A percentile compares a stretch with the other conserved stretches of the same genome.
phyloP scores from a whole-genome alignment of 352 stramenopile genomes.

The Detonula confervacea region DNA sequence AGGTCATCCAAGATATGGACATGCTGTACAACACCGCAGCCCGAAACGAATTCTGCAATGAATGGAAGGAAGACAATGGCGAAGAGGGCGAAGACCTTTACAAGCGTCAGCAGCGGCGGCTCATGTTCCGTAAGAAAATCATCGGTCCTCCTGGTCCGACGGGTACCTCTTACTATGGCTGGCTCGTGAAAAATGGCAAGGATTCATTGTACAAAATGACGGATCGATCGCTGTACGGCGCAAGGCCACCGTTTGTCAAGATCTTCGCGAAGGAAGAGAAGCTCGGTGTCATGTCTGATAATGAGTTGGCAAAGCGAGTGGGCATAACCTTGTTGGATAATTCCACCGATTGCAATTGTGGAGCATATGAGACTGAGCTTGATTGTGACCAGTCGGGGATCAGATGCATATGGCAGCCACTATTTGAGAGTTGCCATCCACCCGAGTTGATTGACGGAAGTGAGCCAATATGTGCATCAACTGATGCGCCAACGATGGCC shows the following conservation, averaged over 20 bases:
- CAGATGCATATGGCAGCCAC: conserved; percentile 57
- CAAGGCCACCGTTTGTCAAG: conserved; percentile 61
- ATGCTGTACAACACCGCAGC: conserved; percentile 64
- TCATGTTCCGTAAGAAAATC: conserved; percentile 64
- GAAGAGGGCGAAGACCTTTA: conserved; percentile 69
- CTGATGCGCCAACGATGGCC: conserved; percentile 57
- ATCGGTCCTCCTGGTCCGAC: conserved; percentile 62
- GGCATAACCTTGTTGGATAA: conserved; percentile 56
- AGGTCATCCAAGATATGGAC: conserved; percentile 61
- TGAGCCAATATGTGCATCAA: conserved; percentile 58
- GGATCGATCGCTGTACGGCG: conserved; percentile 63
- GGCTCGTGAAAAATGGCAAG: conserved; percentile 49
- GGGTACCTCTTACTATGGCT: conserved; percentile 61
- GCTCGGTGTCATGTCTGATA: conserved; percentile 65
- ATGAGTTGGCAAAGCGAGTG: conserved; percentile 53
- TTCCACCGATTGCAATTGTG: conserved; percentile 66
- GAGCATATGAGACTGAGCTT: conserved; percentile 53
- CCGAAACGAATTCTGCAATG: conserved; percentile 61
- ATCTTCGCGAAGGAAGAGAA: conserved; percentile 68
- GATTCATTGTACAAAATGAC: conserved; percentile 70
- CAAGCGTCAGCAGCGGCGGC: conserved; percentile 51
- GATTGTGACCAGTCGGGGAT: conserved; percentile 56
- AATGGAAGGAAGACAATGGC: conserved; percentile 64
- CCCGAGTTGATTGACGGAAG: conserved; percentile 66
- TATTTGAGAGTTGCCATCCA: conserved; percentile 68